Evolutionary conservation across 345 rosid genomes (phyloP).

Genomic region (Turritis glabra): DNA sequence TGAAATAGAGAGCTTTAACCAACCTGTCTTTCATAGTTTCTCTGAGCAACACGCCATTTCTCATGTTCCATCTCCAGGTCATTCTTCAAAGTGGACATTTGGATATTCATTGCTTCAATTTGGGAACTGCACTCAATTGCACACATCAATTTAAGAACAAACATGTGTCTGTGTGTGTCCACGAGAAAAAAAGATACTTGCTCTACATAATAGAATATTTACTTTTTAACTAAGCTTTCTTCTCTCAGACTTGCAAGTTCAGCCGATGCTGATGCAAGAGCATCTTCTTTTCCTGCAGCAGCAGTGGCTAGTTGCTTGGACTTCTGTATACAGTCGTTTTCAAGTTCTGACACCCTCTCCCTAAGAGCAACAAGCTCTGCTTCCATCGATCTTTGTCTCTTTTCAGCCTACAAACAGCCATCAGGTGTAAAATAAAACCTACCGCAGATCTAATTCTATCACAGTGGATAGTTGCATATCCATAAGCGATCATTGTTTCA

Average conservation of each 20-base stretch:
- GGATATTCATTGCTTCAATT: constrained; percentile 62
- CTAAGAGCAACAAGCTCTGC: constrained; percentile 69
- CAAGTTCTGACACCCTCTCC: constrained; percentile 72
- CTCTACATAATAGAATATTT: background rate
- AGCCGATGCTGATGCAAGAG: constrained; percentile 60
- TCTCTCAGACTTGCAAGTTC: constrained; percentile 75
- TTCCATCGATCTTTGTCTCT: constrained; percentile 64
- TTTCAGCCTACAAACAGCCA: constrained; percentile 58
- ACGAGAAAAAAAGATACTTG: constrained; percentile 3
- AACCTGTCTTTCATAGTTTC: constrained; percentile 98
- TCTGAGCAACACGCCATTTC: constrained; percentile 76
- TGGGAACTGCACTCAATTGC: constrained; percentile 60
- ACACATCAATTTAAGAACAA: constrained; percentile 16
- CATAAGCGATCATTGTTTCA: constrained; percentile 12
- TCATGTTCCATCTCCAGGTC: constrained; percentile 75
- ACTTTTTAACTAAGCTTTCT: constrained; percentile 66
- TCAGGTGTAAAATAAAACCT: constrained; percentile 11
- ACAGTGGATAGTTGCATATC: constrained; percentile 17
- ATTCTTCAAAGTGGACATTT: constrained; percentile 60
- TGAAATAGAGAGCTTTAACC: constrained; percentile 20
- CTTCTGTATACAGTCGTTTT: constrained; percentile 63
- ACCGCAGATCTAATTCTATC: constrained; percentile 10
- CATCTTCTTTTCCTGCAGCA: constrained; percentile 68
- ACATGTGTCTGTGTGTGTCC: background rate
- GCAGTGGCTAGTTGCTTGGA: constrained; percentile 68